phyloP scores from a whole-genome alignment of 176 grass and related monocot species.

The Neostapfia colusana region DNA sequence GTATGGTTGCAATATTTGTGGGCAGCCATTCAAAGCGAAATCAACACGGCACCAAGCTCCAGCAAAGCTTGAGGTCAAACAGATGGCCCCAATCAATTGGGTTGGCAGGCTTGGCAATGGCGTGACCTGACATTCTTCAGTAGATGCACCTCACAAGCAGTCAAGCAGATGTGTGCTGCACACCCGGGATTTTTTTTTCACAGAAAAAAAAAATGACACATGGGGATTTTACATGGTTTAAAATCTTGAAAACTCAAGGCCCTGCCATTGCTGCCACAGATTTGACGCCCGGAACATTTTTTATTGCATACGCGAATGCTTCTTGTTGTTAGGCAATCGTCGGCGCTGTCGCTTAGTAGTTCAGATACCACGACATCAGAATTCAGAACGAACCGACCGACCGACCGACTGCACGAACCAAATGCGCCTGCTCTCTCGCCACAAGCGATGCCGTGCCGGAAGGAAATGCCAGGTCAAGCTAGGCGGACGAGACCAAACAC shows the following conservation, averaged over 20 bases:
- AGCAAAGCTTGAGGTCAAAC: slow-evolving; percentile 8
- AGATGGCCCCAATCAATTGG: background rate
- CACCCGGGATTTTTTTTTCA: background rate
- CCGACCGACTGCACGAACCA: background rate
- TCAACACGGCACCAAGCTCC: slow-evolving; percentile 29
- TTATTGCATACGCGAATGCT: background rate
- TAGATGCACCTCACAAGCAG: background rate
- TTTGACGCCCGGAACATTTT: background rate
- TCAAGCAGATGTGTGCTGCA: background rate
- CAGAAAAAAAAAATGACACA: no score
- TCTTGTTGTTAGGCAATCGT: background rate
- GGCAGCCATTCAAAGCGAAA: slow-evolving; percentile 19
- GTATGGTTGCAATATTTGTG: background rate
- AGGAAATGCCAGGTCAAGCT: slow-evolving; percentile 35
- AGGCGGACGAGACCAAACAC: background rate
- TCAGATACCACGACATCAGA: slow-evolving; percentile 6
- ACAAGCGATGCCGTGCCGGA: slow-evolving; percentile 31
- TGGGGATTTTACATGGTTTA: background rate
- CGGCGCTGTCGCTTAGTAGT: background rate
- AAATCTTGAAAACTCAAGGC: background rate
- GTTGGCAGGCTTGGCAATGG: background rate
- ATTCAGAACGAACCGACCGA: background rate
- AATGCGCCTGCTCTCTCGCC: background rate
- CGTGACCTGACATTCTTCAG: slow-evolving; percentile 15
- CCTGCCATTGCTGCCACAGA: background rate